Conservation (phyloP, 2,329 filamentous ascomycete species). For the Lasiodiplodia hormozganensis region DNA sequence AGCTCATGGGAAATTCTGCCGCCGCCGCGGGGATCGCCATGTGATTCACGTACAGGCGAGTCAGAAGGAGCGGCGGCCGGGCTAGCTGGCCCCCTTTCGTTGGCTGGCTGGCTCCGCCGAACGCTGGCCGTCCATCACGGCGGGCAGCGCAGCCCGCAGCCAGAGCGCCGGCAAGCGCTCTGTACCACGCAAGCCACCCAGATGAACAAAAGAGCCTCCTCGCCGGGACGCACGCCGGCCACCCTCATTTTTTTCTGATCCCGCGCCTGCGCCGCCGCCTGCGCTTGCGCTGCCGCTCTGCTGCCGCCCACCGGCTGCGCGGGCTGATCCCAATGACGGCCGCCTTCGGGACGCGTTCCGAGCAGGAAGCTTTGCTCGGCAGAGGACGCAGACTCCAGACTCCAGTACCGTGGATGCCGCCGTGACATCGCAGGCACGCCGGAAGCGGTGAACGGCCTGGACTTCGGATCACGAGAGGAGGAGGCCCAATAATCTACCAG, state of each 20-base stretch:
- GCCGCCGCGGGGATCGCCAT: conserved; percentile 2
- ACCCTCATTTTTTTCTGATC: not conserved
- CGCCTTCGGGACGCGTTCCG: conserved; percentile 14
- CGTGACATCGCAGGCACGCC: not conserved
- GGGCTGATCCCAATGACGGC: conserved; percentile 27
- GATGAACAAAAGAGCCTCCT: conserved; percentile 6
- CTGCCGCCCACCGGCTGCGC: not conserved
- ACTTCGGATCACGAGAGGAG: conserved; percentile 17
- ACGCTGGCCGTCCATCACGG: not conserved
- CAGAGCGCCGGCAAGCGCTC: conserved; percentile 7
- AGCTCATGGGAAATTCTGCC: conserved; percentile 21
- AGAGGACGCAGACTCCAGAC: not conserved
- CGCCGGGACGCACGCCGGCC: not conserved
- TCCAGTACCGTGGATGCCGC: conserved; percentile 11
- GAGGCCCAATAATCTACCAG: conserved; percentile 18
- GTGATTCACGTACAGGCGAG: conserved; percentile 10
- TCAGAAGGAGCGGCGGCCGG: conserved; percentile 19
- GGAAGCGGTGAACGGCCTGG: conserved; percentile 21
- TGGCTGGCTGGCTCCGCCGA: conserved; percentile 6
- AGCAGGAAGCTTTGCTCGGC: not conserved
- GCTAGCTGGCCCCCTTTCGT: conserved; percentile 9
- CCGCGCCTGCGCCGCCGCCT: not conserved
- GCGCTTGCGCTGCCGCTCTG: too few relatives aligned
- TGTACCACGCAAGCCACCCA: conserved; percentile 21
- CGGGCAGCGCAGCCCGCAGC: conserved; percentile 8